Evolutionary conservation across 164 flowering plant genomes (phyloP).

Genomic region (Hamamelis virginiana): DNA sequence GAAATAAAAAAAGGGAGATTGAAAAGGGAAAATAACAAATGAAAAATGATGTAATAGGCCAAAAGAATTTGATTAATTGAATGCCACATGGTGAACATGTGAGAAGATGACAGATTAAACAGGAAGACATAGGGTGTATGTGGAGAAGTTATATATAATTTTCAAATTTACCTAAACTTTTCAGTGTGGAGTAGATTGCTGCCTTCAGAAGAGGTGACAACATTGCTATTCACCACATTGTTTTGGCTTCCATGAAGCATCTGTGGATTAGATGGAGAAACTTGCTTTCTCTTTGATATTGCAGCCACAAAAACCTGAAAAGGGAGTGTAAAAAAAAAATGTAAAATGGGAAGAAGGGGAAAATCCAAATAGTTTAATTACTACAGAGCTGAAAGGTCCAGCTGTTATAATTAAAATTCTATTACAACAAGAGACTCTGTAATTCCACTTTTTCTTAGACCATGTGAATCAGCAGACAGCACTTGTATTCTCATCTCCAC

Average conservation of each 20-base stretch:
- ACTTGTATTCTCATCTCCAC: background rate
- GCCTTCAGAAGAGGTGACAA: conserved; percentile 9
- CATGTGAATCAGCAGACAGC: conserved; percentile 1
- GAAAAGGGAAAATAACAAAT: too few relatives aligned
- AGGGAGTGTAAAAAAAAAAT: background rate
- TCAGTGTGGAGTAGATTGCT: conserved; percentile 29
- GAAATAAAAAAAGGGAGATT: too few relatives aligned
- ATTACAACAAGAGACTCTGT: too few relatives aligned
- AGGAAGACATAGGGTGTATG: background rate
- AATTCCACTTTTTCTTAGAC: background rate
- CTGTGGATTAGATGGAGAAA: conserved; percentile 45
- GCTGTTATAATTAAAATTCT: too few relatives aligned
- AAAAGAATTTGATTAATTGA: too few relatives aligned
- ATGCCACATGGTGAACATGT: too few relatives aligned
- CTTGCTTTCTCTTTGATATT: conserved; percentile 59
- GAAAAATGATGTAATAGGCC: too few relatives aligned
- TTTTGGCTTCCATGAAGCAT: conserved; percentile 51
- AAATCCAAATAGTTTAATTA: background rate
- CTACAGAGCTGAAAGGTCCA: too few relatives aligned
- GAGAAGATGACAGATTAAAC: background rate
- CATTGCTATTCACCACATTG: conserved; percentile 7
- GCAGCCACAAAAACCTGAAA: conserved; percentile 89
- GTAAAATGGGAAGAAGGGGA: background rate
- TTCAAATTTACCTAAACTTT: conserved; percentile 45
- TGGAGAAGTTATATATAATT: background rate